Base-by-base conservation (phyloP, 306 rosid species). In the Begonia masoniana region DNA sequence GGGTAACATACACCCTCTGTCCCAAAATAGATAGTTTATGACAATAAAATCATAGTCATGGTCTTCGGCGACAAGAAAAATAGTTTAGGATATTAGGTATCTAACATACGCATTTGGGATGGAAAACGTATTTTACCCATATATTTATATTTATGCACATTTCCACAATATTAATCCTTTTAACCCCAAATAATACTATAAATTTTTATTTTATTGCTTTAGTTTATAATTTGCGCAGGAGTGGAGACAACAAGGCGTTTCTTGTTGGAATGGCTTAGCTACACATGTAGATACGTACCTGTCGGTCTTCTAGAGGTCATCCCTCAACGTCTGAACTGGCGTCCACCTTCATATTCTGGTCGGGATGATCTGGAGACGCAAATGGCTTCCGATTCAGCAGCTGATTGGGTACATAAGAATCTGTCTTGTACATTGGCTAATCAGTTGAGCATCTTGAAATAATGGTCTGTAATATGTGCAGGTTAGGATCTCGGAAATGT, bases 331-430 rank as follows among this genome's bases (percentile, higher is more conserved):
- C 55, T 91, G 47, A 85, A 75, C 76, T 91, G 95, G 97, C 88
- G 97, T 19, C 76, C 84, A 0, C 97, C 96, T 0, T 76, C 88
- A 39, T 85, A 72, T 63, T 69, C 14, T 9, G 94, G 88, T 13
- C 94, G 97, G 9, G 79, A 91, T 49, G 94, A 85, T 66, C 91
- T 91, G 51, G 97, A 91, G 82, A 82, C 95, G 1, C 69, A 82
- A 52, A 85, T 91, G 97, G 91, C 82, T 72, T 91, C 97, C 12
- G 96, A 89, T 63, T 89, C 95, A 42, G 97, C 97, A 12, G 88
- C 85, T 41, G 95, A 91, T 68, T 91, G 97, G 97, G 97, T 91
- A 85, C 59, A 64, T 46, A 15, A 31, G 63, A 48, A 12, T 47
- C 64, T 69, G 51, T 47, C 50, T 13, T 59, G 26, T 43, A 14